Evolutionary conservation across 2,329 filamentous ascomycete genomes (phyloP), one percentile per base, ranked within the genome.

Genomic region (Helminthosporium solani): DNA sequence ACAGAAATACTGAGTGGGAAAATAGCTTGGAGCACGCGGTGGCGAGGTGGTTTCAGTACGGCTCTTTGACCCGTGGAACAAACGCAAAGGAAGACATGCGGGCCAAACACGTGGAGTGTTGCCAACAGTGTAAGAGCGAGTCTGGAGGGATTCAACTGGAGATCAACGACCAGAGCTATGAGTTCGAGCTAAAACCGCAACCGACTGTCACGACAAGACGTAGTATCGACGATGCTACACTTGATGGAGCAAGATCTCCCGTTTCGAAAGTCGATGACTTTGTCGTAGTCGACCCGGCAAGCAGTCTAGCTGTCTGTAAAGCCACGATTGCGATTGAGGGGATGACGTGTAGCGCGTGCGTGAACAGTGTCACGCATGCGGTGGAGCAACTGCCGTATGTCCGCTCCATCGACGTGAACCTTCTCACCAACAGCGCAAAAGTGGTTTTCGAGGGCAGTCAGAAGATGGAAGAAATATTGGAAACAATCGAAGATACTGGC

Each of bases 341-440:
- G n/a, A 83, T 83, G 80, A 83, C 79, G 2, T 83, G 80, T 58
- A 78, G 78, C 46, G 76, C 79, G 6, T 83, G 80, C 57, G 75
- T 79, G 4, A 74, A 72, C 30, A 70, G 72, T 21, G 74, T 83
- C 43, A 78, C 75, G 1, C 68, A 73, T 49, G 75, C 73, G 2
- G 58, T 83, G 2, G 57, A 79, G 50, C 67, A 76, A 44, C 61
- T 76, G 1, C 57, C 73, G 1, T 79, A 73, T 53, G 70, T 82
- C 4, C 68, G 62, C 9, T 66, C 71, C 12, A 73, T 76, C 39
- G 72, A 76, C 38, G 70, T 83, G 33, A 80, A 77, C 50, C 70
- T 81, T 1, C 63, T 83, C 37, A 75, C 76, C 2, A 74, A 77
- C 58, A 77, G 73, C 50, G 77, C 72, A 2, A 73, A 67, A 18